Percentiles rank a stretch among this genome's conserved stretches.
These are phyloP conservation scores for Aspergillus sclerotioniger DNA, from an alignment of 495 filamentous ascomycete species.

Conservation along the genomic window DNA sequence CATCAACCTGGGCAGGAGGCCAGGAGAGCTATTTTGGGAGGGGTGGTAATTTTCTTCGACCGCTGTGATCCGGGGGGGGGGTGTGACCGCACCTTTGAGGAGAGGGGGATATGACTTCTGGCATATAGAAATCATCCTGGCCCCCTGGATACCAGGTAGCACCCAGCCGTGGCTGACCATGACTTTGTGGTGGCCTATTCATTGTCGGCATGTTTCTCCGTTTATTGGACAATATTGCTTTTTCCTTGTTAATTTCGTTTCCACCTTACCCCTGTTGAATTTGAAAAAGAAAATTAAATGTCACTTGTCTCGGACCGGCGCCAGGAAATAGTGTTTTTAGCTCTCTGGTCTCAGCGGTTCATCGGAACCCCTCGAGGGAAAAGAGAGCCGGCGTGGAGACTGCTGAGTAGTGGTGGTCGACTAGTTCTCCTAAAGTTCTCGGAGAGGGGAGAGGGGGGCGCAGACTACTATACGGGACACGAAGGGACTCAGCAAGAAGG, in stretches of 20 bases:
- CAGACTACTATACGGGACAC: not conserved
- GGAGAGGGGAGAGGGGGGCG: not conserved
- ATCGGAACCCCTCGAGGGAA: constrained; percentile 8
- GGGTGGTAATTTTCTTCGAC: not conserved
- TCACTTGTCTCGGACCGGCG: constrained; percentile 13
- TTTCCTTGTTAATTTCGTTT: constrained; percentile 13
- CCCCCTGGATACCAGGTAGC: constrained; percentile 91
- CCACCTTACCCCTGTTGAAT: constrained; percentile 5
- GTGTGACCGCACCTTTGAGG: constrained; percentile 75
- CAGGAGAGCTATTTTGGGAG: not conserved
- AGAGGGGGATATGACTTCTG: constrained; percentile 74
- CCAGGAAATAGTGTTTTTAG: constrained; percentile 7
- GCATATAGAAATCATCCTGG: constrained; percentile 82
- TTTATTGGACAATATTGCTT: constrained; percentile 12
- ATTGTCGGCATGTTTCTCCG: constrained; percentile 20
- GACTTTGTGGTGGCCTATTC: constrained; percentile 44
- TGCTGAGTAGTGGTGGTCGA: not conserved
- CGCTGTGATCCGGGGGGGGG: constrained; percentile 8
- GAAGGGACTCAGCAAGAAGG: not conserved
- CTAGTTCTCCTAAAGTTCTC: not conserved
- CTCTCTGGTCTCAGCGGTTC: constrained; percentile 5
- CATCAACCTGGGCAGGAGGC: constrained; percentile 8
- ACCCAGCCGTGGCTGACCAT: constrained; percentile 56
- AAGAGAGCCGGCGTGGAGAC: constrained; percentile 4
- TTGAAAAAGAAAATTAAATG: not conserved